Base-by-base conservation (phyloP, 2,329 filamentous ascomycete species). In the Calonectria ilicicola region DNA sequence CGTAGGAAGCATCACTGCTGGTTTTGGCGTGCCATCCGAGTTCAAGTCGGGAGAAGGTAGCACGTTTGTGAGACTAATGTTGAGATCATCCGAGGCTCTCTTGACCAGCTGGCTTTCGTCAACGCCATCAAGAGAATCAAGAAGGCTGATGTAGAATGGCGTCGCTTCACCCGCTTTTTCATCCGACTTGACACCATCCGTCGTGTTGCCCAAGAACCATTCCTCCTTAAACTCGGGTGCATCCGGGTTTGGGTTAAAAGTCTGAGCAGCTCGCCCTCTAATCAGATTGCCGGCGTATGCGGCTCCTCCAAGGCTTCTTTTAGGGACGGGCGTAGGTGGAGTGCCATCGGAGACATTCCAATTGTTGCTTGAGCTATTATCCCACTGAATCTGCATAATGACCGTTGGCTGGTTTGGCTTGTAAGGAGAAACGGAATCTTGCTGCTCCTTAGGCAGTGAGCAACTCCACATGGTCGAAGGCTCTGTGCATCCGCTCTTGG, bases 381-480 rank as follows among this genome's bases (percentile, higher is more conserved):
- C 89, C 88, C 91, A 89, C 86, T 94, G 85, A 71, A 98, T 96
- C 76, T 97, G 90, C 74, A 98, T 87, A 62, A 94, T 89, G 79
- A 98, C 95, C 64, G 93, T 94, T 0, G 96, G 95, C 79, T 95
- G 91, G 74, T 93, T 89, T 0, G 92, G 86, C 42, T 88, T 86
- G 79, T 92, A 94, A 0, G 92, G 92, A 2, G 87, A 85, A 51
- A 93, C 90, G 1, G 89, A 87, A 4, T 88, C 84, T 51, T 96
- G 94, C 72, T 94, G 85, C 77, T 95, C 94, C 81, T 95, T 95
- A 2, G 96, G 95, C 19, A 98, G 84, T 14, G 92, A 90, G 82
- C 96, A 98, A 81, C 93, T 97, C 96, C 96, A 98, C 67, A 97
- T 83, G 0, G 93, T 94, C 12, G 91, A 87, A 0, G 93, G 93